Conservation (phyloP, 805 yeast species). For the Alloascoidea hylecoeti region DNA sequence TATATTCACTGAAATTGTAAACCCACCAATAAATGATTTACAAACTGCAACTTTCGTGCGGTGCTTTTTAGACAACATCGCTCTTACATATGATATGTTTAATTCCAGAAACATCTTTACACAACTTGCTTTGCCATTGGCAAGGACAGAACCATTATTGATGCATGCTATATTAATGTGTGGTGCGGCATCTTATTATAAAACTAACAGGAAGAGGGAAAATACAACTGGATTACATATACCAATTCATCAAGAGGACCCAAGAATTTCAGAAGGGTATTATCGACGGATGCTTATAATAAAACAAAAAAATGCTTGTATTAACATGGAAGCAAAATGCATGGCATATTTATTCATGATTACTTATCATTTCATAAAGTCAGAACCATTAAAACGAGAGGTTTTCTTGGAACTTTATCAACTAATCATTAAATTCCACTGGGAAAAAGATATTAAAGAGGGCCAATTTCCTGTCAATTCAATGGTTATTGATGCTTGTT, state of each 20-base stretch:
- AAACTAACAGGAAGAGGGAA: not conserved
- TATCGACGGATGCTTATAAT: not conserved
- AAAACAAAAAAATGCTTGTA: not conserved
- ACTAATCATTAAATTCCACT: not conserved
- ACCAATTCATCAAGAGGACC: conserved; percentile 1
- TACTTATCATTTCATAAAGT: not conserved
- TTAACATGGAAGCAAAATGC: not conserved
- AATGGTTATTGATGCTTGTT: not conserved
- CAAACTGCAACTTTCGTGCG: not conserved
- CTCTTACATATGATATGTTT: not conserved
- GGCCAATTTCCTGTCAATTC: not conserved
- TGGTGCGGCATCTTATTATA: not conserved
- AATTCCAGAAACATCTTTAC: not conserved
- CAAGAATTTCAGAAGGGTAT: too few species aligned
- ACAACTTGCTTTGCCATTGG: not conserved
- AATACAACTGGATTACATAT: not conserved
- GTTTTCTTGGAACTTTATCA: not conserved
- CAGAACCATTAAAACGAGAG: not conserved
- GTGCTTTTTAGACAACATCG: not conserved
- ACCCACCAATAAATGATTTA: not conserved
- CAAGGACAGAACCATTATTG: not conserved
- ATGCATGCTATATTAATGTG: not conserved
- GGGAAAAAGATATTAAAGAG: not conserved
- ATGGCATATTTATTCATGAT: not conserved
- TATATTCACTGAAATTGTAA: too few species aligned